Base-by-base conservation (phyloP, 2,329 filamentous ascomycete genomes). In the Clonostachys rosea region DNA sequence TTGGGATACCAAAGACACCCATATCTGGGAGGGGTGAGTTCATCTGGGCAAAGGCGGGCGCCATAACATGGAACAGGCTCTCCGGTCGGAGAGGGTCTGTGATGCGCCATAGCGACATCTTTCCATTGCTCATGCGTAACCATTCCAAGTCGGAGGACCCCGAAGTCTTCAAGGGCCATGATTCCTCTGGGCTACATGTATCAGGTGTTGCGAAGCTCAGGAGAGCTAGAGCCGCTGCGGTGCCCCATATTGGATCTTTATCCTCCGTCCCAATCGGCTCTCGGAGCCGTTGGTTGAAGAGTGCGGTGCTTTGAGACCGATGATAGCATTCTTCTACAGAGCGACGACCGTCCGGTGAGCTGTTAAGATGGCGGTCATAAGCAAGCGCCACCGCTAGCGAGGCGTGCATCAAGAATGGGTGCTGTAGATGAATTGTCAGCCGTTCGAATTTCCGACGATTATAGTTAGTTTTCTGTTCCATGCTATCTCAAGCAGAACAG, bases 401-500 rank as follows among this genome's bases (percentile, higher is more conserved):
- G 33, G 70, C 70, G 46, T 75, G 72, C 70, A 75, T 73, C 16
- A 75, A 52, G 39, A 59, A 71, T 4, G 72, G 71, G 44, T 73
- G 48, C 71, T 62, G 42, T 39, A 50, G 46, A n/a, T 17, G 24
- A 46, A 43, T 13, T 40, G 45, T 47, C 3, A 47, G 36, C 9
- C 6, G 4, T 12, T 6, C 43, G 13, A 44, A 9, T 10, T 33
- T 44, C 41, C 20, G 8, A 30, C 24, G 24, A 10, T 30, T 30
- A 3, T 30, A 9, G 8, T 30, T 9, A 8, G 4, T 18, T 18
- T 18, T 24, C 9, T 3, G 24, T 30, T 10, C 8, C 24, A 30
- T 30, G 24, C 8, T 30, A 30, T 10, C 24, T 5, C 8, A 10
- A 30, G 24, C 9, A 30, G 24, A 30, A 30, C 3, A 4, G 10